Evolutionary conservation across 805 yeast genomes (phyloP), one percentile per base, ranked within the genome.

Genomic region (Komagataella pastoris): DNA sequence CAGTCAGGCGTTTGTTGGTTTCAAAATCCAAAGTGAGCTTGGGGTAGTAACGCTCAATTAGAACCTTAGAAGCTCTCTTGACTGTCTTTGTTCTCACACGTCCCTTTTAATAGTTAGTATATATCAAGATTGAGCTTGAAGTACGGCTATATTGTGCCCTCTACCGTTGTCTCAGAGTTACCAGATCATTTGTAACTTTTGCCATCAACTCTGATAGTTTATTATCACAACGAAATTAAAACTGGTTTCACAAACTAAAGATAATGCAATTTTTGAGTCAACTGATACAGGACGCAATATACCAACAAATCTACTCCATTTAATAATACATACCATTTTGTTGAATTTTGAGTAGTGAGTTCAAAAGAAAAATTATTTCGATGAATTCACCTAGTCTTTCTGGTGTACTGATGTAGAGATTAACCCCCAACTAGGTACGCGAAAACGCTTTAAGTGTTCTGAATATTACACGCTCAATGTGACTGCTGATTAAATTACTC

Each of bases 71-170:
- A 78, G 99, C 98, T 81, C 98, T 88, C 88, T 93, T 93, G 78
- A 93, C 98, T 79, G 99, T 93, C 85, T 93, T 95, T 68, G 99
- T 93, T 86, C 99, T 90, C 84, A 95, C 99, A 78, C 98, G 93
- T 85, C 99, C 99, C 99, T 88, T 47, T 24, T 40, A 49, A 30
- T 36, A 40, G 40, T 53, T 51, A 50, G 59, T 62, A 58, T 58
- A 58, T 62, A 63, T 58, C 60, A 58, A 58, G 14, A 10, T 30
- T 5, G 5, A 10, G 14, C 40, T 30, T 30, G 14, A 12, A 30
- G 14, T 10, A 10, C 14, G 3, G 6, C 14, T 10, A 10, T 3
- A 8, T 14, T 4, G 10, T 30, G 40, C 40, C 40, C 14, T 14
- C 14, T 30, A 14, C 36, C 10, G 10, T 30, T 30, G 3, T 30